Evolutionary conservation across 768 basidiomycete species (phyloP).

Genomic region (Phlebiopsis flavidoalba): DNA sequence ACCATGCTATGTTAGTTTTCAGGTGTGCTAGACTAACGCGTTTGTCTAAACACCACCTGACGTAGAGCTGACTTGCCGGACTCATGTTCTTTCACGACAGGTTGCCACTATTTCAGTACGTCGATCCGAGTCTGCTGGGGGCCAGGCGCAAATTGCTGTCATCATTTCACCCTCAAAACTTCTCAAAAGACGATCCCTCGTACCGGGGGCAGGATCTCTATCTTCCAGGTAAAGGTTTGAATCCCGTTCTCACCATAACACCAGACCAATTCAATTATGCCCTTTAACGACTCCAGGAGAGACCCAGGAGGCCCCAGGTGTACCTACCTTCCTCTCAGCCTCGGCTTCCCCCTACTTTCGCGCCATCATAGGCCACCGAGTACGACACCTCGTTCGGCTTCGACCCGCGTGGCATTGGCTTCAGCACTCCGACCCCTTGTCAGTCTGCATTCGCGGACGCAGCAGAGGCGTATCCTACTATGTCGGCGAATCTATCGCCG

Average conservation of each 20-base stretch:
- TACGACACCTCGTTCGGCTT: conserved; percentile 26
- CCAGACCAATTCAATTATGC: not conserved
- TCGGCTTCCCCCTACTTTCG: conserved; percentile 6
- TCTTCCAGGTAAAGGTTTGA: conserved; percentile 25
- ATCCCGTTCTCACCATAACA: not conserved
- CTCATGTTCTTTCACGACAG: conserved; percentile 6
- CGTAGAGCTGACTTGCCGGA: conserved; percentile 5
- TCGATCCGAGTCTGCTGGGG: conserved; percentile 22
- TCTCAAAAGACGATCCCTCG: conserved; percentile 4
- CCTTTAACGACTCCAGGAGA: conserved; percentile 1
- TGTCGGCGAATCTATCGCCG: not conserved
- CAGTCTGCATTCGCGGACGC: not conserved
- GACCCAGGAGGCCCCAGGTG: conserved; percentile 25
- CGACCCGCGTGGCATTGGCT: conserved; percentile 21
- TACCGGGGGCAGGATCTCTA: conserved; percentile 25
- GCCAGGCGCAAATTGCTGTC: conserved; percentile 25
- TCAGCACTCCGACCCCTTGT: not conserved
- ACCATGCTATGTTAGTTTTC: conserved; percentile 6
- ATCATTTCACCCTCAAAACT: conserved; percentile 19
- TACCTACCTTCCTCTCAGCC: conserved; percentile 5
- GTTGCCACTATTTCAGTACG: conserved; percentile 31
- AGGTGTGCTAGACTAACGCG: conserved; percentile 14
- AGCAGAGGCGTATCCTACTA: not conserved
- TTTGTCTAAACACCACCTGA: conserved; percentile 24
- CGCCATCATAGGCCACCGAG: conserved; percentile 20